Evolutionary conservation across 2,329 filamentous ascomycete species (phyloP).

Genomic region (Anthostomella pinea): DNA sequence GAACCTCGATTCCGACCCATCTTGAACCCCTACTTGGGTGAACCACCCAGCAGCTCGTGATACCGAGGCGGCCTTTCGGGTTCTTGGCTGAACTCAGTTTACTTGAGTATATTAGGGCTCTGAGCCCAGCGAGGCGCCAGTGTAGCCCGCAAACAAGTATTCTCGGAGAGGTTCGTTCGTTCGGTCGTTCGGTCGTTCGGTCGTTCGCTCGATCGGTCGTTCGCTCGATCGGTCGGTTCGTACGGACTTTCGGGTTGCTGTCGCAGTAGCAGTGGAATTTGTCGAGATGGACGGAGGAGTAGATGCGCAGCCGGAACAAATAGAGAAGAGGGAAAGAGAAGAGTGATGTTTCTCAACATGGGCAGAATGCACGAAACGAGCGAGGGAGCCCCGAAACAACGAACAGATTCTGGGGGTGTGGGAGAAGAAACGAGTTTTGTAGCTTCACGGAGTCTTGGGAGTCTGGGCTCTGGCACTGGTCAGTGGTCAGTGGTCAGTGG

Average conservation of each 20-base stretch:
- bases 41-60: slow-evolving; percentile 11
- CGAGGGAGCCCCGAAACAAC: slow-evolving; percentile 9
- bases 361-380: slow-evolving; percentile 1
- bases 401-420: slow-evolving; percentile 13
- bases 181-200: neutral
- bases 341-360: neutral
- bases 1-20: slow-evolving; percentile 56
- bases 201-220: slow-evolving; percentile 1
- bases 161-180: too few species aligned
- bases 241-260: neutral
- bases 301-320: slow-evolving; percentile 2
- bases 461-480: too few species aligned
- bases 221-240: neutral
- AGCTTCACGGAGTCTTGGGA: slow-evolving; percentile 19
- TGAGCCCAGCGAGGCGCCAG: too few species aligned
- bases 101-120: too few species aligned
- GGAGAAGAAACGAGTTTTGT: slow-evolving; percentile 29
- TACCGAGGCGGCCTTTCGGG: slow-evolving; percentile 2
- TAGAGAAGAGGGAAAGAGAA: slow-evolving; percentile 1
- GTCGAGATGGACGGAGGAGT: too few species aligned
- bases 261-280: neutral
- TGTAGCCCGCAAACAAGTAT: too few species aligned
- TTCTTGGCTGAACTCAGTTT: too few species aligned
- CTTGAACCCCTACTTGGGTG: slow-evolving; percentile 25
- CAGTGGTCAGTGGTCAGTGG: too few species aligned